phyloP scores from a whole-genome alignment of 2,329 filamentous ascomycete species.

The Lachnellula suecica region DNA sequence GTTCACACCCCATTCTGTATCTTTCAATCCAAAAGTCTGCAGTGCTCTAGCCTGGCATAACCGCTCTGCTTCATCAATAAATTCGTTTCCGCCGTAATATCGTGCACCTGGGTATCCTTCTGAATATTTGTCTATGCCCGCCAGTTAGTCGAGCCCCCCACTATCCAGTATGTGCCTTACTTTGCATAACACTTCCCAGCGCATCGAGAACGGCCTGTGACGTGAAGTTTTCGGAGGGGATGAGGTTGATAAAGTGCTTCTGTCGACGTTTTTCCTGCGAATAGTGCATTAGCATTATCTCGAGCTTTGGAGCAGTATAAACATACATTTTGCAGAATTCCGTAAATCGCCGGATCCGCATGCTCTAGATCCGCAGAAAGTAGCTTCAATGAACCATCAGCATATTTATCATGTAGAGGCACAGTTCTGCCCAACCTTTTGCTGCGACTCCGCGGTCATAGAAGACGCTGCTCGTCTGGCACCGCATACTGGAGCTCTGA shows the following conservation, averaged over 20 bases:
- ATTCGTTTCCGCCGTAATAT: conserved; percentile 96
- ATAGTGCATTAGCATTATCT: conserved; percentile 8
- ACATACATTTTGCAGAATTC: conserved; percentile 84
- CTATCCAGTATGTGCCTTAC: conserved; percentile 46
- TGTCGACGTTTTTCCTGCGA: conserved; percentile 87
- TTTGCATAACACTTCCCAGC: conserved; percentile 92
- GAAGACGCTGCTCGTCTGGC: conserved; percentile 17
- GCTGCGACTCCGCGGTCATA: conserved; percentile 51
- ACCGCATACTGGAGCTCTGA: conserved; percentile 25
- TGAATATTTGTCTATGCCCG: conserved; percentile 82
- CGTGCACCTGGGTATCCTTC: conserved; percentile 95
- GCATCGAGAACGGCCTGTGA: conserved; percentile 91
- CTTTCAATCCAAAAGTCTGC: conserved; percentile 79
- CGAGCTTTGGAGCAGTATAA: background rate
- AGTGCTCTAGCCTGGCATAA: conserved; percentile 89
- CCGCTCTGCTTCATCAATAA: conserved; percentile 87
- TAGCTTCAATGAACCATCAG: conserved; percentile 52
- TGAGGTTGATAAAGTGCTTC: conserved; percentile 97
- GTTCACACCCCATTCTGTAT: conserved; percentile 93
- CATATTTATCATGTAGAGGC: conserved; percentile 2
- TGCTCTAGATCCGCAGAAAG: conserved; percentile 77
- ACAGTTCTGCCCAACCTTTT: conserved; percentile 45
- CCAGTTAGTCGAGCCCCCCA: conserved; percentile 37
- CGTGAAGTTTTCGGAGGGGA: conserved; percentile 94
- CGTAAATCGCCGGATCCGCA: conserved; percentile 82